These are phyloP conservation scores for Brassica hybrid DNA, from an alignment of 441 rosid genomes.

Conservation along the genomic window DNA sequence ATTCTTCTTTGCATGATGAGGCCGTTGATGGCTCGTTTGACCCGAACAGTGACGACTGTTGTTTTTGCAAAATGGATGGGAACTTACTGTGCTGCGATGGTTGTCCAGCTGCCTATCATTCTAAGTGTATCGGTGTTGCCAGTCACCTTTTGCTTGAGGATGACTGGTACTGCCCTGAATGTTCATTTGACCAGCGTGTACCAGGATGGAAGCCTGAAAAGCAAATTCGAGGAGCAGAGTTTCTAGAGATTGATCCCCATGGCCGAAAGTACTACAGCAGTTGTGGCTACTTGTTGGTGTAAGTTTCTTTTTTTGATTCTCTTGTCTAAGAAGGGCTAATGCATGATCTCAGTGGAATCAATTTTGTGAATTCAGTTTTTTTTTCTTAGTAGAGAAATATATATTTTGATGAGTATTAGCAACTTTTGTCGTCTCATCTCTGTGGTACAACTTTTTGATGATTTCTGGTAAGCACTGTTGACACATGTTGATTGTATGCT, in stretches of 20 bases:
- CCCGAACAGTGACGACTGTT: slow-evolving; percentile 75
- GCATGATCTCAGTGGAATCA: too few species aligned
- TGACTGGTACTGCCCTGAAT: slow-evolving; percentile 83
- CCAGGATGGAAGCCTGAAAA: slow-evolving; percentile 52
- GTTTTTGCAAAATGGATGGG: slow-evolving; percentile 83
- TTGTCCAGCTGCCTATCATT: slow-evolving; percentile 86
- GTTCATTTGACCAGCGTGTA: slow-evolving; percentile 55
- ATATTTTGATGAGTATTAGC: background rate
- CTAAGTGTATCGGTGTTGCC: slow-evolving; percentile 75
- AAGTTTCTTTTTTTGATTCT: slow-evolving; percentile 50
- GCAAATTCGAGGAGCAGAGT: too few species aligned
- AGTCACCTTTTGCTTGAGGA: slow-evolving; percentile 73
- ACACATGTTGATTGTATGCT: slow-evolving; percentile 18
- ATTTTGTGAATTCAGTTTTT: background rate
- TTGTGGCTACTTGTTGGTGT: slow-evolving; percentile 74
- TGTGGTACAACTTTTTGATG: slow-evolving; percentile 16
- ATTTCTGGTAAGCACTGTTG: slow-evolving; percentile 21
- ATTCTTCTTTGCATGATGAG: slow-evolving; percentile 51
- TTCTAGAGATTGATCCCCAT: slow-evolving; percentile 64
- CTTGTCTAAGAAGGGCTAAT: slow-evolving; percentile 26
- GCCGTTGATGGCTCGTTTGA: slow-evolving; percentile 53
- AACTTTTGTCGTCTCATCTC: background rate
- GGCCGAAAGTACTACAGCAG: slow-evolving; percentile 65
- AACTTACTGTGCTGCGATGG: slow-evolving; percentile 80
- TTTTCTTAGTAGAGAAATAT: slow-evolving; percentile 12